Percentiles rank a stretch among this genome's conserved stretches.
These are phyloP conservation scores for Dioscorea zingiberensis DNA, from an alignment of 106 monocot genomes.

Conservation along the genomic window DNA sequence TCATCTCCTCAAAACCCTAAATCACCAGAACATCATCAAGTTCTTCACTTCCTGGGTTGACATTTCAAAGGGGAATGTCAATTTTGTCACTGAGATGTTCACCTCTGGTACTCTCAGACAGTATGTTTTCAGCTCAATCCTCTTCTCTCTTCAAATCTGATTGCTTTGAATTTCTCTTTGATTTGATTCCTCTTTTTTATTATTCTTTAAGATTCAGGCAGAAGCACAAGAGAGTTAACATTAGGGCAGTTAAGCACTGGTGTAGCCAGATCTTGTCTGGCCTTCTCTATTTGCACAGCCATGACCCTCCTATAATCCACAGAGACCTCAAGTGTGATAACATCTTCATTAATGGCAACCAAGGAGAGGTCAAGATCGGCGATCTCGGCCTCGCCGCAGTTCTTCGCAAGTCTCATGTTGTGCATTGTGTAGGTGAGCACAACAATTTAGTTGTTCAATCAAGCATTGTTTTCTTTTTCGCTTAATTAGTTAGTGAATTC, in stretches of 20 bases:
- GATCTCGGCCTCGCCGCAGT: conserved; percentile 95
- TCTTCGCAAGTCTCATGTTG: conserved; percentile 78
- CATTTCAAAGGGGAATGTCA: conserved; percentile 57
- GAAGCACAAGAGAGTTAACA: conserved; percentile 69
- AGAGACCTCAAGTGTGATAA: conserved; percentile 97
- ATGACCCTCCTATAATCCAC: conserved; percentile 90
- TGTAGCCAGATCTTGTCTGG: conserved; percentile 88
- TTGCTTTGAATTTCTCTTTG: not conserved
- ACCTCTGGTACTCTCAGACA: conserved; percentile 95
- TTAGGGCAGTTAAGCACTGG: conserved; percentile 94
- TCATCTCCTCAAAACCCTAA: conserved; percentile 87
- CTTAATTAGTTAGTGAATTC: no score
- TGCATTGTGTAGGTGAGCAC: conserved; percentile 71
- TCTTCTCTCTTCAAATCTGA: no score
- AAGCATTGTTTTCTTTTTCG: not conserved
- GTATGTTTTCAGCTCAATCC: conserved; percentile 25
- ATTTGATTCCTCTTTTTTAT: not conserved
- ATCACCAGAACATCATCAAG: conserved; percentile 70
- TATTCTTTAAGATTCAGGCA: conserved; percentile 93
- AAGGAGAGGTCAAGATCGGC: conserved; percentile 91
- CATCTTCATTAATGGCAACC: conserved; percentile 97
- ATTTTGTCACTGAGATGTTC: conserved; percentile 94
- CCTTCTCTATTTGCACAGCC: conserved; percentile 85
- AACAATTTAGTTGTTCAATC: not conserved
- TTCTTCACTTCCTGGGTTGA: conserved; percentile 78